Evolutionary conservation across 495 filamentous ascomycete genomes (phyloP).

Genomic region (Penicillium antarcticum): DNA sequence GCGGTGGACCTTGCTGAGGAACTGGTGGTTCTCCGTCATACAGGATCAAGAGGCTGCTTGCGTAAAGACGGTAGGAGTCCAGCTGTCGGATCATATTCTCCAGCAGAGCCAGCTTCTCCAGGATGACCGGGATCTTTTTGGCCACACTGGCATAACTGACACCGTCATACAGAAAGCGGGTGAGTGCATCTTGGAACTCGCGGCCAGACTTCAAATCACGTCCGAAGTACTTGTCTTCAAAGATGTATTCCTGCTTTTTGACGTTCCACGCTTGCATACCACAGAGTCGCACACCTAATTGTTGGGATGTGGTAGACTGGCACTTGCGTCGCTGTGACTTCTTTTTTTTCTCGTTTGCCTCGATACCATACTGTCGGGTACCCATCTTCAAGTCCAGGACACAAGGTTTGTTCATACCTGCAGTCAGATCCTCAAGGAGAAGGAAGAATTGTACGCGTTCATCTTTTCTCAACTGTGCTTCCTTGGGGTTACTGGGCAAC

Average conservation of each 20-base stretch:
- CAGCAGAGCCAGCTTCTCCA: slow-evolving; percentile 76
- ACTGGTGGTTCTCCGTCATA: slow-evolving; percentile 73
- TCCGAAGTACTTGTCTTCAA: slow-evolving; percentile 97
- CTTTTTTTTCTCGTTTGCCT: slow-evolving; percentile 87
- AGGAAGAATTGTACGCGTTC: slow-evolving; percentile 88
- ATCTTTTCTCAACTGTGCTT: slow-evolving; percentile 67
- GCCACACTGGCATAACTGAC: slow-evolving; percentile 70
- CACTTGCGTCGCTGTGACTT: slow-evolving; percentile 91
- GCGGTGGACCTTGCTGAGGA: slow-evolving; percentile 6
- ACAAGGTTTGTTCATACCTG: slow-evolving; percentile 93
- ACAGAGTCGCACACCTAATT: slow-evolving; percentile 89
- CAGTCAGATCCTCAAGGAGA: slow-evolving; percentile 92
- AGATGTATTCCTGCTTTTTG: slow-evolving; percentile 75
- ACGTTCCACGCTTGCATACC: slow-evolving; percentile 96
- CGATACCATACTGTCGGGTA: slow-evolving; percentile 96
- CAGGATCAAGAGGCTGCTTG: slow-evolving; percentile 87
- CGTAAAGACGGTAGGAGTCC: slow-evolving; percentile 90
- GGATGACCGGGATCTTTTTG: slow-evolving; percentile 79
- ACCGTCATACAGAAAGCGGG: slow-evolving; percentile 89
- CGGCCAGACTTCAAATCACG: slow-evolving; percentile 81
- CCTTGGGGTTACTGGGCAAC: slow-evolving; percentile 69
- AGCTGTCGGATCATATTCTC: slow-evolving; percentile 79
- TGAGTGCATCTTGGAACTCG: slow-evolving; percentile 88
- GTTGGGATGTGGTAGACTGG: slow-evolving; percentile 83
- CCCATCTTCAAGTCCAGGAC: slow-evolving; percentile 99